phyloP scores from a whole-genome alignment of 1,284 basidiomycete species.

The Trichosporon faecale region DNA sequence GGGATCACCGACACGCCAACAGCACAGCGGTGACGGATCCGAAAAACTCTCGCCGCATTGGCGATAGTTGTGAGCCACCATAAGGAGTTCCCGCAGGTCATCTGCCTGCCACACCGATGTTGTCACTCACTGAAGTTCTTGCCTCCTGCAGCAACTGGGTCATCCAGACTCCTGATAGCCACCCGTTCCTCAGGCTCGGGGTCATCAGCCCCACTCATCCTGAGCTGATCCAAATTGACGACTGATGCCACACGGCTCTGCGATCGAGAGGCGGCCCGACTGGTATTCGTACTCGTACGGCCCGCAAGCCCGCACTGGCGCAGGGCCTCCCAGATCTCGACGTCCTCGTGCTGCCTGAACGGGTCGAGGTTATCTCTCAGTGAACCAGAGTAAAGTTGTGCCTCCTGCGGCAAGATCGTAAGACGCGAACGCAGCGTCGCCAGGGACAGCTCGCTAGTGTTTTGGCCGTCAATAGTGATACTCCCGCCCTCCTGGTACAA shows the following conservation, averaged over 20 bases:
- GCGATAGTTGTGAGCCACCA: not conserved
- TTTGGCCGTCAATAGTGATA: constrained; percentile 54
- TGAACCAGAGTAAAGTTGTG: constrained; percentile 53
- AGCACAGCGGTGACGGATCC: not conserved
- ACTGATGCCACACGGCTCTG: constrained; percentile 4
- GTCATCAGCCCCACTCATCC: constrained; percentile 19
- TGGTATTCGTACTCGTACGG: constrained; percentile 23
- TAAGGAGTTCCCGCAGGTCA: not conserved
- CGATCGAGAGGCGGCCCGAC: constrained; percentile 4
- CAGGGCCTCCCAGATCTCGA: constrained; percentile 57
- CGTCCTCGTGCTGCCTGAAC: constrained; percentile 54
- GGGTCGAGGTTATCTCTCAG: constrained; percentile 56
- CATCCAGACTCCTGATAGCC: constrained; percentile 55
- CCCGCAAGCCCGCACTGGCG: constrained; percentile 54
- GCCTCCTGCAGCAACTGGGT: constrained; percentile 55
- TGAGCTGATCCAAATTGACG: not conserved
- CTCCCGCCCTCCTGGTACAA: constrained; percentile 51
- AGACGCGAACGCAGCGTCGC: constrained; percentile 55
- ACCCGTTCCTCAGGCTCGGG: constrained; percentile 46
- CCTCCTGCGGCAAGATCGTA: constrained; percentile 57
- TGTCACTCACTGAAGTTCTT: constrained; percentile 44
- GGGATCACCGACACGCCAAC: not conserved
- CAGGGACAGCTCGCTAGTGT: constrained; percentile 55
- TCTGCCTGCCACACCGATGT: not conserved
- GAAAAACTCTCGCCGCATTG: not conserved